Evolutionary conservation across 305 asterid species (phyloP).

Genomic region (Ajuga reptans): DNA sequence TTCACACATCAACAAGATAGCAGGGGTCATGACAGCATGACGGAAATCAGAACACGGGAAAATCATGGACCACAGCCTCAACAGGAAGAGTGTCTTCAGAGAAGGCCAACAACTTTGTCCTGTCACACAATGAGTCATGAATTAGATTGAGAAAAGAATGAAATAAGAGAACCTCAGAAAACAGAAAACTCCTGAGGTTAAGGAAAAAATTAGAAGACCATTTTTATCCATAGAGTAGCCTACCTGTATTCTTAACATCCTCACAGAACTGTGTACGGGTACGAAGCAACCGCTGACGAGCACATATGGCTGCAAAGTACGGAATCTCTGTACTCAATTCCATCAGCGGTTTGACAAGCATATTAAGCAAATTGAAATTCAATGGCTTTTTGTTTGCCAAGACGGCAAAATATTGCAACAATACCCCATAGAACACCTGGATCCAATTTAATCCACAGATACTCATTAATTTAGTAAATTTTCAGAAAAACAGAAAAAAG

Average conservation of each 20-base stretch:
- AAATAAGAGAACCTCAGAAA: not conserved
- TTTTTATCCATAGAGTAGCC: conserved; percentile 8
- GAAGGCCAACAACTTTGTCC: conserved; percentile 93
- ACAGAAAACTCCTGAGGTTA: not conserved
- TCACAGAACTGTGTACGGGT: conserved; percentile 57
- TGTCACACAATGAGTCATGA: conserved; percentile 22
- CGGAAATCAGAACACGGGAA: conserved; percentile 97
- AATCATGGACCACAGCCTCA: conserved; percentile 86
- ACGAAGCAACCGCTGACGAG: conserved; percentile 71
- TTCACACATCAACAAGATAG: conserved; percentile 71
- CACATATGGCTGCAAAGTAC: conserved; percentile 93
- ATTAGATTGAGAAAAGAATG: not conserved
- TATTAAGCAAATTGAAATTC: conserved; percentile 57
- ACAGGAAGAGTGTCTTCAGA: conserved; percentile 65
- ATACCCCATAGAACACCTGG: conserved; percentile 81
- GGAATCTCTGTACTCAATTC: conserved; percentile 91
- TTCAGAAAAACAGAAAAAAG: conserved; percentile 6
- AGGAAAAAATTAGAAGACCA: not conserved
- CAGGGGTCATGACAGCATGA: conserved; percentile 86
- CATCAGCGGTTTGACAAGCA: conserved; percentile 78
- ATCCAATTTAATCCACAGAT: conserved; percentile 3
- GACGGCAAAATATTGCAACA: conserved; percentile 88
- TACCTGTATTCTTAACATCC: conserved; percentile 65
- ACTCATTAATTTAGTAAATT: not conserved
- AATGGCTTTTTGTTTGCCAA: conserved; percentile 62